Evolutionary conservation across 2,329 filamentous ascomycete genomes (phyloP).

Genomic region (Aspergillus amoenus): DNA sequence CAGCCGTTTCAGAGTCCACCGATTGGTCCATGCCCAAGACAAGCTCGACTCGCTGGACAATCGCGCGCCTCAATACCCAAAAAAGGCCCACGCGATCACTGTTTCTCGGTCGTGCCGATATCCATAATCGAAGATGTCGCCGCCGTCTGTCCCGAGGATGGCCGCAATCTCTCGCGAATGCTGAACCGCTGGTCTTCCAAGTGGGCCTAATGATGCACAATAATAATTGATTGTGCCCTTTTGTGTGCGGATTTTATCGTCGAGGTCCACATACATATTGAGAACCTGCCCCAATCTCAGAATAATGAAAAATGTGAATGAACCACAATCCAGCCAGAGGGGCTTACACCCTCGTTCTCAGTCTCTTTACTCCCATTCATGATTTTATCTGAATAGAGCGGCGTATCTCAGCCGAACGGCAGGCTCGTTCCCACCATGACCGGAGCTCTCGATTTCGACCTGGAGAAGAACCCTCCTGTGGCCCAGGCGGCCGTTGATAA

Average conservation of each 20-base stretch:
- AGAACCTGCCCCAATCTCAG: neutral
- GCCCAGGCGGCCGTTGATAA: slow-evolving; percentile 29
- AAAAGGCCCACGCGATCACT: neutral
- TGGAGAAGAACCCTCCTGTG: slow-evolving; percentile 35
- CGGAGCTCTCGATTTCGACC: slow-evolving; percentile 24
- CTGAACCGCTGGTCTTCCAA: neutral
- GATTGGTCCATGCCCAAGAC: neutral
- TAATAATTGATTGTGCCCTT: neutral
- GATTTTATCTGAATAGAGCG: neutral
- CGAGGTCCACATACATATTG: slow-evolving; percentile 7
- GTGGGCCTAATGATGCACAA: slow-evolving; percentile 3
- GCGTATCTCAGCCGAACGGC: slow-evolving; percentile 8
- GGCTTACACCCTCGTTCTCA: neutral
- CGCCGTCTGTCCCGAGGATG: neutral
- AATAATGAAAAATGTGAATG: neutral
- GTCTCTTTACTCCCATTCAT: neutral
- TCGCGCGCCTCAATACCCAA: slow-evolving; percentile 2
- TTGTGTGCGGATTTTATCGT: neutral
- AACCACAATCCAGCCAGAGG: slow-evolving; percentile 2
- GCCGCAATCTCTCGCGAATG: neutral
- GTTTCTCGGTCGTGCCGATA: neutral
- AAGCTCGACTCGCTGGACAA: slow-evolving; percentile 8
- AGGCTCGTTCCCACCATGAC: slow-evolving; percentile 18
- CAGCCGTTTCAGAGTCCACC: neutral
- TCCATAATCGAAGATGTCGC: slow-evolving; percentile 3